Evolutionary conservation across 2,329 filamentous ascomycete genomes (phyloP), one percentile per base, ranked within the genome.

Genomic region (Clarireedia hainanense): DNA sequence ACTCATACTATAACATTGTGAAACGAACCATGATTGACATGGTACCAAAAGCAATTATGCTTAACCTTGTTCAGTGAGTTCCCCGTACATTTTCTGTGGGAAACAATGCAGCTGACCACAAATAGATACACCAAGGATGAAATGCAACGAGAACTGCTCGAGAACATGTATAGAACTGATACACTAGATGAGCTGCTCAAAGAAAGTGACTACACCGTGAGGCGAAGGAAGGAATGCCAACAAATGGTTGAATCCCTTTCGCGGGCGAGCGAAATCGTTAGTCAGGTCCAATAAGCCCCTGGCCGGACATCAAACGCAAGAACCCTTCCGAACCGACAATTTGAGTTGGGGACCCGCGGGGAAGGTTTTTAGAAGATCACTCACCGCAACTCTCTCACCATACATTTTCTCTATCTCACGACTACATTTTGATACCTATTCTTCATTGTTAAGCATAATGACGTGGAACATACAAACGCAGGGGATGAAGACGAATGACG

Each of bases 11-110:
- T 76, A 96, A 96, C 75, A 99, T 99, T 70, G 91, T 96, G 63
- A 90, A 91, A 77, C 82, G 94, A 64, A 99, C 95, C 59, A 95
- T 99, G 91, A 96, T 97, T 63, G 94, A 99, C 69, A 99, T 99
- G 94, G 94, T 99, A 5, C 94, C 94, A 64, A 99, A 99, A 76
- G 94, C 94, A 42, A 95, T 99, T 70, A 99, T 99, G 94, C 81
- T 97, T 64, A 96, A 82, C 65, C 86, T 99, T 47, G 94, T 99
- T 51, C 86, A 92, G 88, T 96, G 84, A 71, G 90, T 85, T 20
- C 15, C 42, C 42, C 2, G 6, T 27, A 14, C 9, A 17, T 20
- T 3, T 49, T 52, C 26, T 6, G 15, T 4, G 40, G 30, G 3
- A 6, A 17, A 3, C 10, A 7, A 39, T 39, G 6, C 23, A 53